Evolutionary conservation across 306 rosid genomes (phyloP), one percentile per base, ranked within the genome.

Genomic region (Quercus variabilis): DNA sequence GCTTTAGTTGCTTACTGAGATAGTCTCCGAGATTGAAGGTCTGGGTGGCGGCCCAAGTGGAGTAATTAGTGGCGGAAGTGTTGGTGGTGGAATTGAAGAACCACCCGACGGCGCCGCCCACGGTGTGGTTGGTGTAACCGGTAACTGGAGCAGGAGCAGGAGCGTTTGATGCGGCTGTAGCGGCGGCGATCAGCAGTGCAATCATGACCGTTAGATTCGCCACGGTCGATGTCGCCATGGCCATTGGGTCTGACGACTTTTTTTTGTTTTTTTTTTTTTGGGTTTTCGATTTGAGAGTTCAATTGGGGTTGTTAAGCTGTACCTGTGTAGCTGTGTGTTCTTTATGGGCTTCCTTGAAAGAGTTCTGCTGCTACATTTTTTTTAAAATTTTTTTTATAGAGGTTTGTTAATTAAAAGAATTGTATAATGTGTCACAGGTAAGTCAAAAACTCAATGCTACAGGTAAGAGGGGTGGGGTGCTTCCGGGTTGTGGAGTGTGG

Each of bases 21-120:
- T 19, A 91, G 78, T 94, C 99, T 56, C 99, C 97, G 23, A 94
- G 97, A 73, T 82, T 83, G 91, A 94, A 94, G 62, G 87, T 86
- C 69, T 88, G 91, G 15, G 56, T n/a, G 5, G 91, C 83, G 9
- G 97, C 91, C 99, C 99, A 94, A 43, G 85, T 35, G 67, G 95
- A 76, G 91, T 92, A 94, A 77, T 92, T 91, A 3, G 95, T 28
- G 75, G 91, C 85, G 64, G 99, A n/a, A 3, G 87, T 69, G 85
- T 87, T 88, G 79, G 90, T 81, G 77, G 90, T 76, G 74, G 90
- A 20, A 84, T 92, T 87, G 91, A 92, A 94, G 84, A 78, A 76
- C 99, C 97, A 94, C 5, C 99, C 99, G 64, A 81, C 74, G 59
- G 73, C 13, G 69, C 82, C 92, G 20, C 99, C 99, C 0, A 94